Evolutionary conservation across 202 grass and related monocot species (phyloP), one percentile per base, ranked within the genome.

Genomic region (Zoysia matrella): DNA sequence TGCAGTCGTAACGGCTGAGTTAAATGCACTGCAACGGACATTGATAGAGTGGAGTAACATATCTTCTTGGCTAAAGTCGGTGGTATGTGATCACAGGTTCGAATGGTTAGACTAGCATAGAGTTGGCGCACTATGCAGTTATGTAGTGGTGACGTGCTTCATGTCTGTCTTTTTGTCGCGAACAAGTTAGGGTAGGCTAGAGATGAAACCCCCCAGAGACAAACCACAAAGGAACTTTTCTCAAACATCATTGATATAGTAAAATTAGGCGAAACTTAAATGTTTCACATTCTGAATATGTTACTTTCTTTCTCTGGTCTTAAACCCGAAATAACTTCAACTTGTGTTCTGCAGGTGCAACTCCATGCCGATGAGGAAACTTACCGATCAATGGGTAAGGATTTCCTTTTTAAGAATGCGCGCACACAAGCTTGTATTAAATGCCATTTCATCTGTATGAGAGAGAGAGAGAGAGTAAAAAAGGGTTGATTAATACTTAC

Each of bases 301-400:
- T 55, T 53, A 54, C 3, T 43, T 40, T 4, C 75, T 30, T 51
- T 42, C 4, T 11, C 15, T 1, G 5, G 3, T 5, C 41, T 36
- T 68, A 1, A 22, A 41, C 15, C 8, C 36, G 63, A 60, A 15
- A 22, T 83, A 83, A 83, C 22, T 70, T 76, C 8, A 48, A 30
- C 49, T 60, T 1, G 40, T 6, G 6, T 51, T 64, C 73, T 87
- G 49, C 78, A 95, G 93, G 74, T 95, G 47, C 76, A 90, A 67
- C 52, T 95, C 45, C 85, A 92, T 74, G 90, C 82, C 1, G 90
- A 92, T 71, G 84, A 89, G 14, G 88, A 90, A 86, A 92, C 88
- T 50, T 90, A 86, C 70, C 72, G 67, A 36, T 84, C 54, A 71
- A 92, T 95, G 85, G 93, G 93, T 92, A 81, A 82, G 84, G 10